Conservation (phyloP, 768 basidiomycete genomes). For the Panus rudis region DNA sequence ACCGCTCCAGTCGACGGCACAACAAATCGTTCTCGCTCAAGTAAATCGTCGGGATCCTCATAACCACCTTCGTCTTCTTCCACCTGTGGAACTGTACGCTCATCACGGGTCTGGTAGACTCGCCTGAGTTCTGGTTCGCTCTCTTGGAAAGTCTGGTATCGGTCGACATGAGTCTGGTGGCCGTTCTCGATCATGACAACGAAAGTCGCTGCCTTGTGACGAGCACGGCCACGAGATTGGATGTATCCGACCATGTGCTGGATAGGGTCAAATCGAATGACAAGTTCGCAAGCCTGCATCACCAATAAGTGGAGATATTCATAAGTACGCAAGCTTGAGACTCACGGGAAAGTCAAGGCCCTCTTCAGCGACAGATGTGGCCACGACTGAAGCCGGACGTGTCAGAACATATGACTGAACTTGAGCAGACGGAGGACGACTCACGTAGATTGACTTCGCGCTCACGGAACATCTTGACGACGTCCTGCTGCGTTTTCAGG, state of each 20-base stretch:
- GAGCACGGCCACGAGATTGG: slow-evolving; percentile 82
- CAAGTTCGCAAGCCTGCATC: slow-evolving; percentile 73
- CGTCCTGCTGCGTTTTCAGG: slow-evolving; percentile 46
- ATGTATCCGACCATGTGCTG: slow-evolving; percentile 84
- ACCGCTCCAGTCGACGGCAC: slow-evolving; percentile 69
- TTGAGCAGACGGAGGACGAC: slow-evolving; percentile 18
- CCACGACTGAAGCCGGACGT: slow-evolving; percentile 47
- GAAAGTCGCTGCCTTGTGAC: slow-evolving; percentile 70
- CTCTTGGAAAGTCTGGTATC: slow-evolving; percentile 51
- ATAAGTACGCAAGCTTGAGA: slow-evolving; percentile 3
- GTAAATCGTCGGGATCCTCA: slow-evolving; percentile 48
- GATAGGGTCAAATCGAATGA: slow-evolving; percentile 78
- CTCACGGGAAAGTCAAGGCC: slow-evolving; percentile 82
- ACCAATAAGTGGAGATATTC: slow-evolving; percentile 1
- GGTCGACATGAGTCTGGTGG: slow-evolving; percentile 43
- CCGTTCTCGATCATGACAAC: slow-evolving; percentile 73
- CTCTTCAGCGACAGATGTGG: slow-evolving; percentile 87
- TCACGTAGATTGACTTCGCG: slow-evolving; percentile 61
- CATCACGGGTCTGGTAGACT: slow-evolving; percentile 49
- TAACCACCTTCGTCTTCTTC: slow-evolving; percentile 38
- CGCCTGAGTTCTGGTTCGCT: slow-evolving; percentile 60
- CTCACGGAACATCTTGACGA: slow-evolving; percentile 58
- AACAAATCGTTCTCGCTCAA: slow-evolving; percentile 65
- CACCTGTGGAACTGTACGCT: slow-evolving; percentile 27
- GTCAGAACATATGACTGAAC: slow-evolving; percentile 1